Evolutionary conservation across 345 rosid species (phyloP).

Genomic region (Sapria himalayana): DNA sequence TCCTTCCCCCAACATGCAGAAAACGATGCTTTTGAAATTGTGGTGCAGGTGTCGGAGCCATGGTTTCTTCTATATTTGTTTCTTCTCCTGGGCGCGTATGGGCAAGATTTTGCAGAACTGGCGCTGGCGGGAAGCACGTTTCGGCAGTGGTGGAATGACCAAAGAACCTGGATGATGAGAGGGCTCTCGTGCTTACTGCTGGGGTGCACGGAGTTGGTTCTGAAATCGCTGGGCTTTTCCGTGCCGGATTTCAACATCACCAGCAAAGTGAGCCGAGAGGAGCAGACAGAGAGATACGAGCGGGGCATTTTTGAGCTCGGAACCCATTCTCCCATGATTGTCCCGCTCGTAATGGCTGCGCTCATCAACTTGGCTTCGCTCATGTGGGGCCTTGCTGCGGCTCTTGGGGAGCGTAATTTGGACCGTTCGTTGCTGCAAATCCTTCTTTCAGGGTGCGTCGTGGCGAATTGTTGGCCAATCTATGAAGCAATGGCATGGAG

Average conservation of each 20-base stretch:
- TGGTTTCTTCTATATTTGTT: slow-evolving; percentile 43
- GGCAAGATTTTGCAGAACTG: slow-evolving; percentile 24
- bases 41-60: slow-evolving; percentile 27
- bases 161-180: slow-evolving; percentile 33
- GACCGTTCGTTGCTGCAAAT: slow-evolving; percentile 19
- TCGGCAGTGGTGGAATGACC: slow-evolving; percentile 60
- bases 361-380: slow-evolving; percentile 28
- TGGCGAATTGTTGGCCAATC: slow-evolving; percentile 31
- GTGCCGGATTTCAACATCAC: slow-evolving; percentile 31
- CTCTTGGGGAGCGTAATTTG: slow-evolving; percentile 1
- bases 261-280: slow-evolving; percentile 28
- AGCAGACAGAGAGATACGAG: slow-evolving; percentile 32
- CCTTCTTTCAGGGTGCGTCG: slow-evolving; percentile 19
- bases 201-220: slow-evolving; percentile 22
- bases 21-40: neutral
- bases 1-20: no score
- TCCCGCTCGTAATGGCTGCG: slow-evolving; percentile 22
- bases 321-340: slow-evolving; percentile 30
- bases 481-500: slow-evolving; percentile 43
- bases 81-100: slow-evolving; percentile 39
- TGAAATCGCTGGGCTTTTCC: slow-evolving; percentile 26
- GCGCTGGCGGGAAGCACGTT: slow-evolving; percentile 21
- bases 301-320: slow-evolving; percentile 45
- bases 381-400: slow-evolving; percentile 9
- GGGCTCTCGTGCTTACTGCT: slow-evolving; percentile 23